Evolutionary conservation across 2,329 filamentous ascomycete genomes (phyloP), one percentile per base, ranked within the genome.

Genomic region (Aspergillus sp.): DNA sequence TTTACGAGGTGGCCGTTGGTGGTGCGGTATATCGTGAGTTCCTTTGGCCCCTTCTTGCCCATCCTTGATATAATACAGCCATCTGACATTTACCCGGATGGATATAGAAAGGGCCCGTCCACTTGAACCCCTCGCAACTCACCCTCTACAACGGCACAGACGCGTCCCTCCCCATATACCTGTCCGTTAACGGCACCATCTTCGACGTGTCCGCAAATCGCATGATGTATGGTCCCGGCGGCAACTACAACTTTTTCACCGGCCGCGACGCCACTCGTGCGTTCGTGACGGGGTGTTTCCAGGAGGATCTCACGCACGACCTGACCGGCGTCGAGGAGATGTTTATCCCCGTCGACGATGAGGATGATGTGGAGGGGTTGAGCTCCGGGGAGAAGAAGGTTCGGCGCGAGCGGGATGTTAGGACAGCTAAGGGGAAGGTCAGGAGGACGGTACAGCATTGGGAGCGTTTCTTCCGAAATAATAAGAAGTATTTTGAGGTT

Each of bases 231-330:
- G 87, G 87, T 0, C 84, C 90, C 0, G 89, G 88, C 29, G 93
- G 90, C 4, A 82, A 81, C 34, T 98, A 98, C 74, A 77, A 83
- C 60, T 83, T 85, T 70, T 95, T 98, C 67, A 81, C 89, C 0
- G 93, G 91, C 50, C 77, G 78, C 52, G 93, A 98, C 68, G 90
- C 91, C 32, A 82, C 86, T 9, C 84, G 93, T 42, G 88, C 84
- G 19, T 98, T 89, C 67, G 82, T 98, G 7, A 97, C 93, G 2
- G 88, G 88, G 12, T 98, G 93, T 68, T 98, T 98, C 71, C 73
- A 80, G 35, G 84, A 88, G 53, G 93, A 98, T 73, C 74, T 83
- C 30, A 93, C 83, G 2, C 77, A 86, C 3, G 93, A 98, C 70
- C 72, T 96, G 65, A 80, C 86, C 51, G 93, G 93, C 41, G 84